A percentile compares a stretch with the other conserved stretches of the same genome.
phyloP scores from a whole-genome alignment of 2,329 filamentous ascomycete species.

The Calcarisporium arbuscula region DNA sequence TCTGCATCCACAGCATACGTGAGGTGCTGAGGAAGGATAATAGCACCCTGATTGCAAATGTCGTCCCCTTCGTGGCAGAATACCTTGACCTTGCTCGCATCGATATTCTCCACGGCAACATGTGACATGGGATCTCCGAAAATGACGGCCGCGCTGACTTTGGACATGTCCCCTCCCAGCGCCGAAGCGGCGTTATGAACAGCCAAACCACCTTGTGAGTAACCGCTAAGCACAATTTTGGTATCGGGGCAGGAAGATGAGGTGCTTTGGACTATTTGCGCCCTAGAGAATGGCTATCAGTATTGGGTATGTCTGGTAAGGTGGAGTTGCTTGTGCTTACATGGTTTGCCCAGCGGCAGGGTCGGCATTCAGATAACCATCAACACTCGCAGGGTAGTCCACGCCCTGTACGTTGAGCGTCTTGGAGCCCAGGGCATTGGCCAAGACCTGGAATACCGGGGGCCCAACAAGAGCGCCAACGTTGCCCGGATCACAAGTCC shows the following conservation, averaged over 20 bases:
- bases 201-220: slow-evolving; percentile 21
- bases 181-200: slow-evolving; percentile 19
- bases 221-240: slow-evolving; percentile 19
- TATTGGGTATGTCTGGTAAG: too few relatives aligned
- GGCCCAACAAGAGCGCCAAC: slow-evolving; percentile 22
- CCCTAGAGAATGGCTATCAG: too few relatives aligned
- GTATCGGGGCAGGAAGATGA: slow-evolving; percentile 18
- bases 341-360: slow-evolving; percentile 14
- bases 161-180: slow-evolving; percentile 16
- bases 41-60: slow-evolving; percentile 21
- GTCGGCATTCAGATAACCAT: slow-evolving; percentile 18
- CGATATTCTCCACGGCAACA: slow-evolving; percentile 15
- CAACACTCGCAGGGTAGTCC: slow-evolving; percentile 19
- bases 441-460: slow-evolving; percentile 18
- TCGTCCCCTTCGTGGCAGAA: slow-evolving; percentile 21
- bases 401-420: slow-evolving; percentile 20
- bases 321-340: too few relatives aligned
- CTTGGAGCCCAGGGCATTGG: slow-evolving; percentile 5
- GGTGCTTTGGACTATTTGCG: slow-evolving; percentile 23
- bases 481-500: slow-evolving; percentile 23
- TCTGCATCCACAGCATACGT: slow-evolving; percentile 19
- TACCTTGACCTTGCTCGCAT: slow-evolving; percentile 13
- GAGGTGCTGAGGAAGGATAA: slow-evolving; percentile 19
- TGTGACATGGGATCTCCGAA: slow-evolving; percentile 23
- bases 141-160: slow-evolving; percentile 22